Evolutionary conservation across 2,329 filamentous ascomycete genomes (phyloP).

Genomic region (Coniochaeta sp.): DNA sequence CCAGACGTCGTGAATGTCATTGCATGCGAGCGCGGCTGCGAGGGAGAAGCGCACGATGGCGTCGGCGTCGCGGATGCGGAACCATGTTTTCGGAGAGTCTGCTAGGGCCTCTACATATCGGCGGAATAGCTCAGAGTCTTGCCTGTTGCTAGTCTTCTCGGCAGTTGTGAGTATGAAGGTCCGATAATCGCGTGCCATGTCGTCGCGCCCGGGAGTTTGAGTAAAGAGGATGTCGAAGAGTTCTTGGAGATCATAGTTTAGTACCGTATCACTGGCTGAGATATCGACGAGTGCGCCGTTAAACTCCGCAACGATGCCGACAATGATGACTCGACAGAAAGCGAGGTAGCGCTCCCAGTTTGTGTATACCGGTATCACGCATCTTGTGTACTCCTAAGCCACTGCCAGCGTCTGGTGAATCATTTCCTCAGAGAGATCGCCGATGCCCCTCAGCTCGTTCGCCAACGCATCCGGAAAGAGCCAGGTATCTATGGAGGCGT

Average conservation of each 20-base stretch:
- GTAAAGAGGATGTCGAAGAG: constrained; percentile 11
- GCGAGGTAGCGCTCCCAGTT: constrained; percentile 16
- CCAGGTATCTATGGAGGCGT: not conserved
- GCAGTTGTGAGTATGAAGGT: constrained; percentile 13
- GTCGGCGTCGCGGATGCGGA: constrained; percentile 25
- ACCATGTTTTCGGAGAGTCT: constrained; percentile 17
- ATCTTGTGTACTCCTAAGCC: constrained; percentile 17
- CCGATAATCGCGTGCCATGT: constrained; percentile 14
- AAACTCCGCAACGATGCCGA: constrained; percentile 16
- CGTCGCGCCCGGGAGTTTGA: constrained; percentile 6
- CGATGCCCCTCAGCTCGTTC: constrained; percentile 5
- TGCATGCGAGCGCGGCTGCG: constrained; percentile 21
- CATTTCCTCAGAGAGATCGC: not conserved
- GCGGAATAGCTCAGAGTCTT: constrained; percentile 15
- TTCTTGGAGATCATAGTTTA: constrained; percentile 12
- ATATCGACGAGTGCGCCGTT: constrained; percentile 11
- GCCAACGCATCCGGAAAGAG: not conserved
- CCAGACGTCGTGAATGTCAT: constrained; percentile 18
- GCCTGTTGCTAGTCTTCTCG: constrained; percentile 11
- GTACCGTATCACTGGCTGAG: constrained; percentile 3
- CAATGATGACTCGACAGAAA: constrained; percentile 14
- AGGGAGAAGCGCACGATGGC: constrained; percentile 23
- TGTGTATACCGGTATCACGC: constrained; percentile 16
- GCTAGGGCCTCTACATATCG: constrained; percentile 20
- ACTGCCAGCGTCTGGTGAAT: constrained; percentile 12